Base-by-base conservation (phyloP, 2,329 filamentous ascomycete genomes). In the Fusarium haematococcum region DNA sequence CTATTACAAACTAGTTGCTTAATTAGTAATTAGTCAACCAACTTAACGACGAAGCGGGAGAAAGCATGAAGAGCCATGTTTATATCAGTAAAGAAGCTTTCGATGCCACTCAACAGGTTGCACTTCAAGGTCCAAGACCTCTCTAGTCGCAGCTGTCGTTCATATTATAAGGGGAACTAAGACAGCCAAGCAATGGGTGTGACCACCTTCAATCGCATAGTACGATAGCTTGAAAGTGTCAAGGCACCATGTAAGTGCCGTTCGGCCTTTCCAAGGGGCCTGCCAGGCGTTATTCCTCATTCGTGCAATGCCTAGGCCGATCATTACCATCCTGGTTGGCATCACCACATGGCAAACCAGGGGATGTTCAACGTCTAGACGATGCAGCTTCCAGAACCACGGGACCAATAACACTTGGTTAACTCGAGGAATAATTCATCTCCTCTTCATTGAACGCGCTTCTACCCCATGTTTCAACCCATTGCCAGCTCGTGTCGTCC, bases 321-420 rank as follows among this genome's bases (percentile, higher is more conserved):
- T 52, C 48, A 52, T 20, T 52, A 4, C 48, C 10, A 52, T 32
- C 48, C 48, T 52, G 14, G 48, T 32, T 52, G 27, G 8, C 48
- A 32, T 32, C 48, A 32, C 48, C 48, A 32, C 25, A 52, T 52
- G 48, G 48, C 48, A 52, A 20, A 30, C 16, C 48, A 52, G 48
- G 48, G 48, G 48, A 20, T 32, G 1, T 14, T 30, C 18, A 52
- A 14, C 48, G 25, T 52, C 48, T 4, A 30, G 10, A 32, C 27
- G 14, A 52, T 3, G 10, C 27, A 18, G 5, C 48, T 52, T 52
- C 25, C 18, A 52, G 27, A 52, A n/a, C 6, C 3, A 14, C 11
- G 18, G 18, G 27, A 52, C 11, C 27, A 32, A 5, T 32, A 18
- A 32, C n/a, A n/a, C 5, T 3, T 32, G 6, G 10, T 1, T 8